Conservation (phyloP, 2,329 filamentous ascomycete species). For the Teratosphaeria epicoccoides region DNA sequence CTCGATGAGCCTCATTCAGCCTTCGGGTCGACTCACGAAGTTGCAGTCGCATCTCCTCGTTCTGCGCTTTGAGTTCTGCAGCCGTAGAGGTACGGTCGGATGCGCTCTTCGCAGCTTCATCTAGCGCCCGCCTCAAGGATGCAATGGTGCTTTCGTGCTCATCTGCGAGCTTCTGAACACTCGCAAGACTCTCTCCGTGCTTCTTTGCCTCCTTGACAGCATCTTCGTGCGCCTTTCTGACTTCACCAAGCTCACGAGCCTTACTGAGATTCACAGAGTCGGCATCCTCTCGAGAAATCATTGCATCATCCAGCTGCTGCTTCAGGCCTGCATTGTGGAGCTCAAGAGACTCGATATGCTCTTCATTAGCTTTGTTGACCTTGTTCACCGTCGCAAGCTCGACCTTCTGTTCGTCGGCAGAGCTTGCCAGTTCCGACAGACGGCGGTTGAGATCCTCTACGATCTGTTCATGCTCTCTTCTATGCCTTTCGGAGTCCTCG, state of each 20-base stretch:
- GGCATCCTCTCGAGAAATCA: background rate
- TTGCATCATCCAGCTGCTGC: background rate
- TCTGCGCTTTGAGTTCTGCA: background rate
- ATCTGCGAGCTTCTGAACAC: background rate
- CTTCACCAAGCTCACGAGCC: background rate
- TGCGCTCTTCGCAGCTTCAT: constrained; percentile 2
- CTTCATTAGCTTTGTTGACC: background rate
- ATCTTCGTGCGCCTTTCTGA: background rate
- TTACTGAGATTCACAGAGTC: background rate
- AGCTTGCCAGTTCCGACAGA: background rate
- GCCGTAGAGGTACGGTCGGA: background rate
- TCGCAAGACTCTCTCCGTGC: background rate
- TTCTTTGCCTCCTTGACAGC: background rate
- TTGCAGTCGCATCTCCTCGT: background rate
- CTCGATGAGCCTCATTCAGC: background rate
- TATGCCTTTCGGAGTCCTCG: constrained; percentile 9
- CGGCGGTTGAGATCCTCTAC: background rate
- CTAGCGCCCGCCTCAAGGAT: background rate
- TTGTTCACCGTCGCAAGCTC: background rate
- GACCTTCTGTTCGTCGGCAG: background rate
- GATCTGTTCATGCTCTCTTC: constrained; percentile 3
- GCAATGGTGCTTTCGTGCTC: background rate
- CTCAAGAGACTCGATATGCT: background rate
- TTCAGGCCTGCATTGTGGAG: background rate
- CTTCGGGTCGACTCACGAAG: background rate